Evolutionary conservation across 2,329 filamentous ascomycete species (phyloP), one percentile per base, ranked within the genome.

Genomic region (Allantophomopsis cytisporea): DNA sequence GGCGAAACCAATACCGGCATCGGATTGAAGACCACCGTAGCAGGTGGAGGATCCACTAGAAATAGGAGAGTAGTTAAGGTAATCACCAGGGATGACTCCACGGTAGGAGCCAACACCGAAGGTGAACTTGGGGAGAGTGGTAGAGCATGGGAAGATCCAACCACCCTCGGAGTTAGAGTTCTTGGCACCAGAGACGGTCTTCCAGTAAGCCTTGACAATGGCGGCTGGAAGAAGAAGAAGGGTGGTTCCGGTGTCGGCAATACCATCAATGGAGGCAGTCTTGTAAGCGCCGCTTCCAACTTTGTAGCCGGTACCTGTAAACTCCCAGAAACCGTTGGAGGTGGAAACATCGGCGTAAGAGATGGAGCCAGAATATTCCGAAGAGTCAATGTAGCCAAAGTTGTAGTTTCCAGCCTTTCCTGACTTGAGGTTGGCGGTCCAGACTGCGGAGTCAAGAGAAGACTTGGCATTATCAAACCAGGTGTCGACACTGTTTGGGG

Each of bases 21-120:
- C 37, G 36, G 38, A 40, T 57, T 77, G 72, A 31, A 80, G 56
- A 48, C 77, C 79, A 43, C 78, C 80, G 47, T 80, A 83, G 63
- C 80, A 48, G 10, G 20, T 32, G 4, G 20, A 23, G 7, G 55
- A 35, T 8, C 23, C 23, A n/a, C 15, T 36, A 30, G 31, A 35
- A 7, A 45, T 32, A 10, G 35, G 14, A 2, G 48, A 50, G 39
- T 54, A 59, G 42, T 59, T 56, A 38, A 60, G 49, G 41, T 55
- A 55, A 31, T 41, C 39, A 2, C 55, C 56, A 2, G 58, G 56
- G 28, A 60, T 47, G 31, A 46, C 45, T 7, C 50, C 50, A 21
- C 44, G 44, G 41, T 50, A 50, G 11, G 34, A 43, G 39, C 59
- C 61, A 40, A 63, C 50, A 42, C 55, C 57, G 35, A 63, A 46